Evolutionary conservation across 176 grass and related monocot species (phyloP).

Genomic region (Sorghum bicolor): DNA sequence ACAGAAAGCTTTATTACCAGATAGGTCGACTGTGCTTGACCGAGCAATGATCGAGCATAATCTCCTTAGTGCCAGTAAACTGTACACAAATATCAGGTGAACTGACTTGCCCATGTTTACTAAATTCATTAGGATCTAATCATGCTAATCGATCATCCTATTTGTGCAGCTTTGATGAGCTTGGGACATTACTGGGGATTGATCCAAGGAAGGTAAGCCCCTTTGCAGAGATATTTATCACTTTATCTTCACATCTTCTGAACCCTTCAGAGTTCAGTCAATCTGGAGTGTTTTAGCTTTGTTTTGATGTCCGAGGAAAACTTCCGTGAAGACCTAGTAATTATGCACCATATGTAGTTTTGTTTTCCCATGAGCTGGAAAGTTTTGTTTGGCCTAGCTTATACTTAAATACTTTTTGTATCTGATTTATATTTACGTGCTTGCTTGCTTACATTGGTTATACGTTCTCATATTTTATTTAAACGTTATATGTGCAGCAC

Average conservation of each 20-base stretch:
- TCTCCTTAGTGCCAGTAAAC: slow-evolving; percentile 92
- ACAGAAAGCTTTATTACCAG: slow-evolving; percentile 96
- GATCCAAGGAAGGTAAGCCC: slow-evolving; percentile 77
- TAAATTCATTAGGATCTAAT: slow-evolving; percentile 18
- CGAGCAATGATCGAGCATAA: slow-evolving; percentile 99
- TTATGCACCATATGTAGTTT: neutral
- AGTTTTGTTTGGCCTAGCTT: neutral
- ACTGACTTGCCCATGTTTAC: neutral
- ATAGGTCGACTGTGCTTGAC: slow-evolving; percentile 94
- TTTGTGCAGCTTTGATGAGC: slow-evolving; percentile 83
- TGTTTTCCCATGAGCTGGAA: neutral
- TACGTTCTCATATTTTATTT: neutral
- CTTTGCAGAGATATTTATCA: neutral
- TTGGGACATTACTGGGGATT: slow-evolving; percentile 94
- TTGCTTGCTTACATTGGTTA: neutral
- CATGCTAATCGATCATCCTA: slow-evolving; percentile 19
- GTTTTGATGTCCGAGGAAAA: neutral
- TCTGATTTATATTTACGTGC: neutral
- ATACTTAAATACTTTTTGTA: neutral
- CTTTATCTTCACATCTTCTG: neutral
- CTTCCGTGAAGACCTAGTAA: neutral
- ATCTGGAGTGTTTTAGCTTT: neutral
- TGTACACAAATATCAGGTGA: slow-evolving; percentile 99
- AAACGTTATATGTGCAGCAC: neutral
- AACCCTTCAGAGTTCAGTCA: neutral